Percentiles rank a stretch among this genome's conserved stretches.
Conservation (phyloP, 2,329 filamentous ascomycete species). For the Talaromyces sp. region DNA sequence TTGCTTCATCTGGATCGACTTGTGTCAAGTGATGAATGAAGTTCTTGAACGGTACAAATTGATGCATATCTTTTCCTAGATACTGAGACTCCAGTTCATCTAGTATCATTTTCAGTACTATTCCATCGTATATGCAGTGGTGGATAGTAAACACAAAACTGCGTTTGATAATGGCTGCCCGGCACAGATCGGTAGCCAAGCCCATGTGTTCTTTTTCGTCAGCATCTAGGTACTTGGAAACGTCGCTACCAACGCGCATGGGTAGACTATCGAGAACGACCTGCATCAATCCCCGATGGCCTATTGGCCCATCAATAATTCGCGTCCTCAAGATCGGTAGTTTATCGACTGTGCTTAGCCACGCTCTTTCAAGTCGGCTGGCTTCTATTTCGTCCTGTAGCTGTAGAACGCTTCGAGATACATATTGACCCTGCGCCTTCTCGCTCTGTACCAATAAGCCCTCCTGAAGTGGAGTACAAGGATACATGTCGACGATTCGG, state of each 20-base stretch:
- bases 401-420: neutral
- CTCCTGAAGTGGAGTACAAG: slow-evolving; percentile 45
- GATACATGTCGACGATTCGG: slow-evolving; percentile 27
- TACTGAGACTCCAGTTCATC: slow-evolving; percentile 10
- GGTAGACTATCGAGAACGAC: neutral
- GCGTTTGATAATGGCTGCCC: neutral
- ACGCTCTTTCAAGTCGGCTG: neutral
- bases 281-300: neutral
- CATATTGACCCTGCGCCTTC: slow-evolving; percentile 37
- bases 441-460: slow-evolving; percentile 46
- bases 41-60: neutral
- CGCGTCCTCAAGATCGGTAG: slow-evolving; percentile 9
- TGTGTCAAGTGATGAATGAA: neutral
- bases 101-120: slow-evolving; percentile 16
- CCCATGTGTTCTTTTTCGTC: slow-evolving; percentile 7
- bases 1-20: neutral
- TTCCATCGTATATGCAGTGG: slow-evolving; percentile 14
- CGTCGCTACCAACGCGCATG: neutral
- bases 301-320: slow-evolving; percentile 1
- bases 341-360: neutral
- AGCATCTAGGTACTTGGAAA: neutral
- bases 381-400: slow-evolving; percentile 2
- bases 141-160: slow-evolving; percentile 14
- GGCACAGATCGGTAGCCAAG: neutral
- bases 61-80: neutral